Evolutionary conservation across 192 early-diverging fungal species (phyloP).

Genomic region (Dissophora globulifera): DNA sequence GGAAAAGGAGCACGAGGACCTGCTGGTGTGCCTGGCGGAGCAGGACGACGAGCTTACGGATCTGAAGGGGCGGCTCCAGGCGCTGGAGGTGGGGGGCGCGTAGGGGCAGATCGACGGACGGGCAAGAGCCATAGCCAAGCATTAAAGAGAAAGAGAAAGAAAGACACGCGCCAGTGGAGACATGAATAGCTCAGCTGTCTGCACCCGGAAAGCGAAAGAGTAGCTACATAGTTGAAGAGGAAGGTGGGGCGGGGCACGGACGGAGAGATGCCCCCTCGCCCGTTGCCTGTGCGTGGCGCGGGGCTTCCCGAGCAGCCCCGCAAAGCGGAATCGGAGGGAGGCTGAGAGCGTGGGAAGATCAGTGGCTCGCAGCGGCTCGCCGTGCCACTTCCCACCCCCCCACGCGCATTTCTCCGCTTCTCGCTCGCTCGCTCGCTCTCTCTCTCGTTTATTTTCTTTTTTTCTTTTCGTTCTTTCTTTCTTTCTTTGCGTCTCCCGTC

Average conservation of each 20-base stretch:
- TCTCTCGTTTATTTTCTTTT: not conserved
- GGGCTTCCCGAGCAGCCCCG: too few species aligned
- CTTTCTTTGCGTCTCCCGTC: not conserved
- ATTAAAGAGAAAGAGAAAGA: not conserved
- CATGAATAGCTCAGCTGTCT: too few species aligned
- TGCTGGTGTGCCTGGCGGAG: constrained; percentile 85
- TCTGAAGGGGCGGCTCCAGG: constrained; percentile 22
- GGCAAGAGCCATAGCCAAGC: not conserved
- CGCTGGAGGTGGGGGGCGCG: constrained; percentile 3
- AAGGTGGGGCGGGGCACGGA: too few species aligned
- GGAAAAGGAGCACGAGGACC: constrained; percentile 78
- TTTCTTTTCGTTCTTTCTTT: not conserved
- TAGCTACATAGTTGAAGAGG: too few species aligned
- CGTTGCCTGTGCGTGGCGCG: too few species aligned
- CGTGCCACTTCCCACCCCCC: not conserved
- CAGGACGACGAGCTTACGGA: constrained; percentile 69
- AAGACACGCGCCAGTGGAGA: too few species aligned
- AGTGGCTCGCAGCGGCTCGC: too few species aligned
- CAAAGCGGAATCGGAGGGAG: too few species aligned
- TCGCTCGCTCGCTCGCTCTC: not conserved
- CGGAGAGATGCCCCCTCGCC: too few species aligned
- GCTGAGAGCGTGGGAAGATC: too few species aligned
- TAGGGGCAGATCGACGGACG: not conserved
- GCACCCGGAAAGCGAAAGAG: too few species aligned
- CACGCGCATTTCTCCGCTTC: not conserved